A percentile compares a stretch with the other conserved stretches of the same genome.
Evolutionary conservation across 495 filamentous ascomycete species (phyloP).

Genomic region (Rusavskia elegans): DNA sequence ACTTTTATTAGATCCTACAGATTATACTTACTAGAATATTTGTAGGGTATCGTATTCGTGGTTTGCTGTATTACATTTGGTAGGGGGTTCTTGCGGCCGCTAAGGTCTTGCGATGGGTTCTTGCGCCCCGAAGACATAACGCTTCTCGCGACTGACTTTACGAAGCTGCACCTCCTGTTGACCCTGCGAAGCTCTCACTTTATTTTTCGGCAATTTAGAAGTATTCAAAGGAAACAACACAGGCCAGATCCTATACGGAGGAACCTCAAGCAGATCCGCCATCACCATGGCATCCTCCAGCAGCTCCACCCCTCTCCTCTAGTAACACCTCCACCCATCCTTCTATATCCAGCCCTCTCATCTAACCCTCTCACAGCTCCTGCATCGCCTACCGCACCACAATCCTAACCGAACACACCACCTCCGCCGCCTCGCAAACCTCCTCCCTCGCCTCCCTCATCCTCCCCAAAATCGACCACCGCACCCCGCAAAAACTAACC

Average conservation of each 20-base stretch:
- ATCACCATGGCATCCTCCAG: conserved; percentile 15
- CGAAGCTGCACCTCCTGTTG: too few relatives aligned
- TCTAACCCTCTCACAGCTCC: conserved; percentile 7
- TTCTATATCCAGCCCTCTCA: not conserved
- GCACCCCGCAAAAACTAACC: conserved; percentile 70
- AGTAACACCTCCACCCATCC: conserved; percentile 6
- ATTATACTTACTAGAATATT: too few relatives aligned
- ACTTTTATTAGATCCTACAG: too few relatives aligned
- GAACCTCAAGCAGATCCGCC: not conserved
- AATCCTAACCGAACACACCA: conserved; percentile 82
- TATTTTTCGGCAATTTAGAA: too few relatives aligned
- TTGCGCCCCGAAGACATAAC: too few relatives aligned
- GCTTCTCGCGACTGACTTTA: too few relatives aligned
- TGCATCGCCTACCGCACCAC: conserved; percentile 36
- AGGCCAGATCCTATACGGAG: not conserved
- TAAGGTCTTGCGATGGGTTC: too few relatives aligned
- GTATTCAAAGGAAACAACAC: not conserved
- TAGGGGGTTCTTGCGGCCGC: too few relatives aligned
- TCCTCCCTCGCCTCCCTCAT: conserved; percentile 78
- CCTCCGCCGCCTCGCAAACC: conserved; percentile 49
- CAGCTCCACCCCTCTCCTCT: conserved; percentile 14
- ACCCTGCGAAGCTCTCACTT: too few relatives aligned
- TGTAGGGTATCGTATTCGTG: too few relatives aligned
- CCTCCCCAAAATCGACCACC: conserved; percentile 85
- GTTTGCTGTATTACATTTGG: too few relatives aligned